These are phyloP conservation scores for Bryoglossum gracile DNA, from an alignment of 495 filamentous ascomycete genomes.

Conservation along the genomic window DNA sequence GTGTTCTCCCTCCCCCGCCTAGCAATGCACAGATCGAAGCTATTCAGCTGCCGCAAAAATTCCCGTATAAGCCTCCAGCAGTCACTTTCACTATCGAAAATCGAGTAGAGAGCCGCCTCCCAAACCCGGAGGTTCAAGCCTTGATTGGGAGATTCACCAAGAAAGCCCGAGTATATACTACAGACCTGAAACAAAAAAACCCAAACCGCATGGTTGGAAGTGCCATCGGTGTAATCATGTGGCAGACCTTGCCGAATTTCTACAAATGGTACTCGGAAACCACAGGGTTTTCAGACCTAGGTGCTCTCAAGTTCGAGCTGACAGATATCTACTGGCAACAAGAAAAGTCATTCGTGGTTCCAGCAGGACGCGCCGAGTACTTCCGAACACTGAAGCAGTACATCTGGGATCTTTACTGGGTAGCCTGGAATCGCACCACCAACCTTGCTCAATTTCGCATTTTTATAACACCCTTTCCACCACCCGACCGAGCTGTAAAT, in stretches of 20 bases:
- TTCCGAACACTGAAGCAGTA: slow-evolving; percentile 11
- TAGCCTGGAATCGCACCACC: neutral
- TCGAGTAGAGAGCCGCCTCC: slow-evolving; percentile 1
- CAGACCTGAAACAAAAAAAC: neutral
- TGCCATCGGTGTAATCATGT: slow-evolving; percentile 10
- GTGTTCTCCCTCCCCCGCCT: too few species aligned
- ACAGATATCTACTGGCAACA: slow-evolving; percentile 1
- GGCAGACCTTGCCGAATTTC: slow-evolving; percentile 5
- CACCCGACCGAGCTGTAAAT: neutral
- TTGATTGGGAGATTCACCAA: slow-evolving; percentile 3
- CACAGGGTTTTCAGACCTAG: neutral
- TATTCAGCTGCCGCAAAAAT: neutral
- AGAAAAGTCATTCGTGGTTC: slow-evolving; percentile 1
- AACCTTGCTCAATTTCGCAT: neutral
- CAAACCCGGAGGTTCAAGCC: neutral
- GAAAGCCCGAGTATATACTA: neutral
- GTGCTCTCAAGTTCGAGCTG: slow-evolving; percentile 4
- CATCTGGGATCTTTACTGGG: slow-evolving; percentile 14
- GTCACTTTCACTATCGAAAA: slow-evolving; percentile 5
- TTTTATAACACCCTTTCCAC: neutral
- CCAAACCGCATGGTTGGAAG: neutral
- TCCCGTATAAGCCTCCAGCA: slow-evolving; percentile 4
- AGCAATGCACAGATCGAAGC: neutral
- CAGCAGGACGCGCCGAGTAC: neutral
- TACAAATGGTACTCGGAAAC: slow-evolving; percentile 5